These are phyloP conservation scores for Penicillium riverlandense DNA, from an alignment of 495 filamentous ascomycete species.

Conservation along the genomic window DNA sequence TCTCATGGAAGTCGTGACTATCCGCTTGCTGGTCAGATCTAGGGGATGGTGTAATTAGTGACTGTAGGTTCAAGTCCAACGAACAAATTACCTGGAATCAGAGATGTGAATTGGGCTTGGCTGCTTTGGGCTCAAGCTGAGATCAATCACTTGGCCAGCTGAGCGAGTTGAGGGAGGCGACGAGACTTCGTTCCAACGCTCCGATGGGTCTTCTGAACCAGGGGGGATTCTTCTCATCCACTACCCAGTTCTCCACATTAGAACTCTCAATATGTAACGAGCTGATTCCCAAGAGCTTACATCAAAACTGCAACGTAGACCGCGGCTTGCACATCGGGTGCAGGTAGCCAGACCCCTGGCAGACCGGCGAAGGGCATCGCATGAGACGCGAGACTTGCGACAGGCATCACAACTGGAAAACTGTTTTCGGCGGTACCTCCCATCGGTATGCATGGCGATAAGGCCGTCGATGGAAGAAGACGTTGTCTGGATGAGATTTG, in stretches of 20 bases:
- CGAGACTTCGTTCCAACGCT: background rate
- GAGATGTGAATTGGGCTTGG: no score
- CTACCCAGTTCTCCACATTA: background rate
- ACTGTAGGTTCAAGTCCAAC: no score
- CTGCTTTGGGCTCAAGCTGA: no score
- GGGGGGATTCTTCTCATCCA: slow-evolving; percentile 4
- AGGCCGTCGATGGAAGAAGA: no score
- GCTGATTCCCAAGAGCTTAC: background rate
- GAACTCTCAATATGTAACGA: no score
- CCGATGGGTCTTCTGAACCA: background rate
- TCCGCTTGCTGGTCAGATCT: no score
- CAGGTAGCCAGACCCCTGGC: slow-evolving; percentile 6
- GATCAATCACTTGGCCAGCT: no score
- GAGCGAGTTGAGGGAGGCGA: no score
- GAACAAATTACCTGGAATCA: no score
- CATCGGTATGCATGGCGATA: slow-evolving; percentile 1
- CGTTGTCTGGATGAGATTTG: no score
- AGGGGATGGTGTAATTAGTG: no score
- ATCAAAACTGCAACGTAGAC: slow-evolving; percentile 10
- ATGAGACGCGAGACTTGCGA: slow-evolving; percentile 12
- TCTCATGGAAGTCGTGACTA: no score
- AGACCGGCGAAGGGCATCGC: slow-evolving; percentile 11
- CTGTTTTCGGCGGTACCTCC: slow-evolving; percentile 9
- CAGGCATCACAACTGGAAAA: slow-evolving; percentile 14
- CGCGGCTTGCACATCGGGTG: slow-evolving; percentile 10